Evolutionary conservation across 495 filamentous ascomycete species (phyloP).

Genomic region (Tuber magnatum): DNA sequence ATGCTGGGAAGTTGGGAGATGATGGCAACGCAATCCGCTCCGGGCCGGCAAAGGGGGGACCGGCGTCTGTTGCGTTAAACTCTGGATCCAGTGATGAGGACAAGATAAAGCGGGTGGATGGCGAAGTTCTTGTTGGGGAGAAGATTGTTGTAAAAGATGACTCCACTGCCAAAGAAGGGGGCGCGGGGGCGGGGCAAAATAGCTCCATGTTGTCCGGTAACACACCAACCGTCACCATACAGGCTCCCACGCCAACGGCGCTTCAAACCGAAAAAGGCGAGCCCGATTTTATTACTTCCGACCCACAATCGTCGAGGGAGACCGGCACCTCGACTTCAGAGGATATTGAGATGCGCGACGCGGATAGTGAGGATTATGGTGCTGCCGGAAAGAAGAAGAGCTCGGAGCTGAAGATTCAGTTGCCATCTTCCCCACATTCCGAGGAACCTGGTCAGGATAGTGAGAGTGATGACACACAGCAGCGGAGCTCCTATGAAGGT

Average conservation of each 20-base stretch:
- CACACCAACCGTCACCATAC: conserved; percentile 30
- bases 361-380: conserved; percentile 15
- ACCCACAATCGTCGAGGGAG: conserved; percentile 11
- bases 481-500: conserved; percentile 18
- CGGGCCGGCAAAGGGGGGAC: conserved; percentile 11
- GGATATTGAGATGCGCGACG: conserved; percentile 35
- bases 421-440: conserved; percentile 10
- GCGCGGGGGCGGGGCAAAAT: conserved; percentile 13
- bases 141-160: conserved; percentile 32
- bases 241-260: conserved; percentile 36
- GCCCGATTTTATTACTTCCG: conserved; percentile 12
- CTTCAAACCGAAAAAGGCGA: conserved; percentile 18
- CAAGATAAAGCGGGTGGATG: conserved; percentile 21
- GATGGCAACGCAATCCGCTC: conserved; percentile 9
- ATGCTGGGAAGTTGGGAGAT: conserved; percentile 23
- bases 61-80: conserved; percentile 27
- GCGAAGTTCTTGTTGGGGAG: conserved; percentile 23
- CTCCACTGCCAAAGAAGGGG: conserved; percentile 19
- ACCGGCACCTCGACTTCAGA: conserved; percentile 13
- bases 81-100: conserved; percentile 25
- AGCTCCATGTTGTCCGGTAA: conserved; percentile 20
- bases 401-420: conserved; percentile 16
- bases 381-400: conserved; percentile 16
- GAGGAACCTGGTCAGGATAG: conserved; percentile 25
- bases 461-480: conserved; percentile 21